Percentiles rank a stretch among this genome's conserved stretches.
Conservation (phyloP, 1,284 basidiomycete species). For the Naganishia sp. region DNA sequence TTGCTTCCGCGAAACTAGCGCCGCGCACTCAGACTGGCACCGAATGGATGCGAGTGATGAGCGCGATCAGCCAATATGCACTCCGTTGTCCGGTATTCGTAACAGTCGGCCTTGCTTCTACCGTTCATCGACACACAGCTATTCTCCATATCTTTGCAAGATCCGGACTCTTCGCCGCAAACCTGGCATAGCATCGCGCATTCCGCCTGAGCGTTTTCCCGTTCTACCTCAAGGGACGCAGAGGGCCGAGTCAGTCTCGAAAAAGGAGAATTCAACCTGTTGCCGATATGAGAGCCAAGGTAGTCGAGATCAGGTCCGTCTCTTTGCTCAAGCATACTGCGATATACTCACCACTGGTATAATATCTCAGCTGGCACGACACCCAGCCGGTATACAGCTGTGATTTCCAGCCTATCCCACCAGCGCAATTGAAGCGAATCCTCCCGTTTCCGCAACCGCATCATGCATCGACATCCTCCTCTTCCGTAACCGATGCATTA, state of each 20-base stretch:
- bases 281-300: slow-evolving; percentile 50
- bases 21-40: no score
- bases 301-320: slow-evolving; percentile 53
- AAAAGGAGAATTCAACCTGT: not conserved
- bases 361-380: slow-evolving; percentile 74
- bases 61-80: no score
- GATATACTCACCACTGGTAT: not conserved
- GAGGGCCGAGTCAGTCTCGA: not conserved
- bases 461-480: slow-evolving; percentile 18
- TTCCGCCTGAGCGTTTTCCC: no score
- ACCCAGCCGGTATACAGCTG: slow-evolving; percentile 86
- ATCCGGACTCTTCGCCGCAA: no score
- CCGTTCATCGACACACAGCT: no score
- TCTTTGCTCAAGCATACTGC: not conserved
- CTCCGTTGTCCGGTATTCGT: no score
- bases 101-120: no score
- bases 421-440: slow-evolving; percentile 55
- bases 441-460: slow-evolving; percentile 43
- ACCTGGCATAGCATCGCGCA: no score
- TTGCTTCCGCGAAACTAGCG: not conserved
- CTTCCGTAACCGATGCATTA: slow-evolving; percentile 11
- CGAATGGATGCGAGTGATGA: no score
- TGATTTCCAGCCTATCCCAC: slow-evolving; percentile 79
- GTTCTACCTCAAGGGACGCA: no score
- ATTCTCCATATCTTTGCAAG: not conserved